Base-by-base conservation (phyloP, 2,329 filamentous ascomycete species). In the Colletotrichum coccodes region DNA sequence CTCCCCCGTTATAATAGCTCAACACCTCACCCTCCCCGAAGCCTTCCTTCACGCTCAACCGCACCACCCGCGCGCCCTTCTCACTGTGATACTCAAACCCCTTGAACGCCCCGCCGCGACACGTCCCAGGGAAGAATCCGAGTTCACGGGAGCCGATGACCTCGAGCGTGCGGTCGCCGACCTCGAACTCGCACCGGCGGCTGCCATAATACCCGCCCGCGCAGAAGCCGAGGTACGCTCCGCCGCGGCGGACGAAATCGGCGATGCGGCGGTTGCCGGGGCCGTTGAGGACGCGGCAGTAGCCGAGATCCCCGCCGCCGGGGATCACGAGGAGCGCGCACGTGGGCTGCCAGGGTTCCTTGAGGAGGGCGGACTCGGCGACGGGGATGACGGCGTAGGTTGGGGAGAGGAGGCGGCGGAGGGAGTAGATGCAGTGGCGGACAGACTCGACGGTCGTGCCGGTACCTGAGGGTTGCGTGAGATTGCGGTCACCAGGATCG, bases 21-120 rank as follows among this genome's bases (percentile, higher is more conserved):
- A 86, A 84, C 68, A 97, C 93, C 1, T 84, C 83, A 1, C 89
- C 86, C 0, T 83, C 86, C 0, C 81, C 79, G 68, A 97, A 89
- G 14, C 61, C 65, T 1, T 58, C 63, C 14, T 87, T 83, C 14
- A 96, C 89, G 60, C 84, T 86, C 52, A 98, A 73, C 65, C 87
- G 85, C 0, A 90, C 90, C 3, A 93, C 94, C 73, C 89, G 87
- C 1, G 96, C 94, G 1, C 96, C 96, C 52, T 83, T 89, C 81
- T 99, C 96, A 74, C 93, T 96, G 63, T 92, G 88, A 81, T 99
- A 99, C 74, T 92, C 89, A 77, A 99, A 99, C 0, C 96, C 96
- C 46, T 88, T 85, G 79, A 97, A 98, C 4, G 95, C 95, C 68
- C 94, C 88, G 0, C 96, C 96, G 59, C 95, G 89, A 78, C 94